These are phyloP conservation scores for Cardamine occulta DNA, from an alignment of 345 rosid species.

Conservation along the genomic window DNA sequence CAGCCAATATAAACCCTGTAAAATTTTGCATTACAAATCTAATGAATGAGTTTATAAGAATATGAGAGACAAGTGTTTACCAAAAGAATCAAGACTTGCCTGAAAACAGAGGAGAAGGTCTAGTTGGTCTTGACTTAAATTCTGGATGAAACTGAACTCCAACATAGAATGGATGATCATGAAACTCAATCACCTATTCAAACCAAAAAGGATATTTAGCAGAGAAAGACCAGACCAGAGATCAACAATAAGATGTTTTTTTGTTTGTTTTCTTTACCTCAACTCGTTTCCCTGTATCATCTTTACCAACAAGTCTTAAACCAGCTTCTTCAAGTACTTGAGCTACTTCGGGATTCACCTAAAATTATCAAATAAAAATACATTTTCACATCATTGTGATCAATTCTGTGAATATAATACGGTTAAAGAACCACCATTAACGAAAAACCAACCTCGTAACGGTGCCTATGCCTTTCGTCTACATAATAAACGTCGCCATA, in stretches of 20 bases:
- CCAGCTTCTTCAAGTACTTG: constrained; percentile 79
- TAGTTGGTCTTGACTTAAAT: constrained; percentile 88
- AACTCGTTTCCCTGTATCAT: constrained; percentile 82
- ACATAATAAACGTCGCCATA: constrained; percentile 63
- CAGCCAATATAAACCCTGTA: constrained; percentile 84
- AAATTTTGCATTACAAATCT: not conserved
- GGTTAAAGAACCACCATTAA: not conserved
- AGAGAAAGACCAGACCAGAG: constrained; percentile 9
- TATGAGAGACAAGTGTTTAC: constrained; percentile 9
- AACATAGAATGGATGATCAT: constrained; percentile 73
- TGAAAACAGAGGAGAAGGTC: constrained; percentile 86
- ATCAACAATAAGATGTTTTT: not conserved
- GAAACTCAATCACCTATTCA: constrained; percentile 70
- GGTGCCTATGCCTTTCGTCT: constrained; percentile 89
- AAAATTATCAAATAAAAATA: constrained; percentile 21
- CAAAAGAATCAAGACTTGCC: constrained; percentile 51
- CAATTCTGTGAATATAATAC: not conserved
- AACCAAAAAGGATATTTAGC: not conserved
- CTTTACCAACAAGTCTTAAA: constrained; percentile 87
- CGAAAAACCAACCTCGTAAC: constrained; percentile 78
- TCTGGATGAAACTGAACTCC: constrained; percentile 98
- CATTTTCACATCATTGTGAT: constrained; percentile 23
- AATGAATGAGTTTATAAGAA: constrained; percentile 8
- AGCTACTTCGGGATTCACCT: constrained; percentile 90
- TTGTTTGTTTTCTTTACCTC: constrained; percentile 55